Conservation (phyloP, 2,329 filamentous ascomycete species). For the Escovopsis sp. region DNA sequence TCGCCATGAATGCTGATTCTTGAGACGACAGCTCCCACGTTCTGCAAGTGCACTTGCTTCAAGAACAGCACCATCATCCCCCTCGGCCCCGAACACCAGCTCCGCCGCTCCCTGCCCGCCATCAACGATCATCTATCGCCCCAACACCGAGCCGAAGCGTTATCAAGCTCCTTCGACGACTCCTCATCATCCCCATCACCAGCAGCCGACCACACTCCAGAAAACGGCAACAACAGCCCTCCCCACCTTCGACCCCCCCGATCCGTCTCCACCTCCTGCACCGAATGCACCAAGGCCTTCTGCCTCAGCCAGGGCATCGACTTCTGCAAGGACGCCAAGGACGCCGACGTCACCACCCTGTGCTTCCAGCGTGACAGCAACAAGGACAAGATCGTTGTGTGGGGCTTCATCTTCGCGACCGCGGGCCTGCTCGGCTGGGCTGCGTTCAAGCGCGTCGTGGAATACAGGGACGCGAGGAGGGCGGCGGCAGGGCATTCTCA, state of each 20-base stretch:
- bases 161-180: too few relatives aligned
- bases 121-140: slow-evolving; percentile 1
- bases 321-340: slow-evolving; percentile 46
- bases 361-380: slow-evolving; percentile 53
- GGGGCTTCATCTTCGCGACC: slow-evolving; percentile 46
- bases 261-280: slow-evolving; percentile 33
- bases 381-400: slow-evolving; percentile 52
- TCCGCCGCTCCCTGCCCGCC: slow-evolving; percentile 7
- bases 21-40: slow-evolving; percentile 37
- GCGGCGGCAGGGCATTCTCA: slow-evolving; percentile 16
- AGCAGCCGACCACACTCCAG: too few relatives aligned
- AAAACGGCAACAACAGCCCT: too few relatives aligned
- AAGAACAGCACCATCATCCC: slow-evolving; percentile 54
- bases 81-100: slow-evolving; percentile 30
- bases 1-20: not conserved
- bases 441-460: slow-evolving; percentile 32
- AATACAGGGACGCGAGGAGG: slow-evolving; percentile 20
- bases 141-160: too few relatives aligned
- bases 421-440: slow-evolving; percentile 45
- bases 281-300: slow-evolving; percentile 49
- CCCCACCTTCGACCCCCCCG: too few relatives aligned
- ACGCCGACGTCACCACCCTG: slow-evolving; percentile 44
- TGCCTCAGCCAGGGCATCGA: slow-evolving; percentile 44
- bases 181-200: slow-evolving; percentile 5
- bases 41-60: slow-evolving; percentile 58